Percentiles rank a stretch among this genome's conserved stretches.
These are phyloP conservation scores for Scedosporium aurantiacum DNA, from an alignment of 2,329 filamentous ascomycete species.

Conservation along the genomic window DNA sequence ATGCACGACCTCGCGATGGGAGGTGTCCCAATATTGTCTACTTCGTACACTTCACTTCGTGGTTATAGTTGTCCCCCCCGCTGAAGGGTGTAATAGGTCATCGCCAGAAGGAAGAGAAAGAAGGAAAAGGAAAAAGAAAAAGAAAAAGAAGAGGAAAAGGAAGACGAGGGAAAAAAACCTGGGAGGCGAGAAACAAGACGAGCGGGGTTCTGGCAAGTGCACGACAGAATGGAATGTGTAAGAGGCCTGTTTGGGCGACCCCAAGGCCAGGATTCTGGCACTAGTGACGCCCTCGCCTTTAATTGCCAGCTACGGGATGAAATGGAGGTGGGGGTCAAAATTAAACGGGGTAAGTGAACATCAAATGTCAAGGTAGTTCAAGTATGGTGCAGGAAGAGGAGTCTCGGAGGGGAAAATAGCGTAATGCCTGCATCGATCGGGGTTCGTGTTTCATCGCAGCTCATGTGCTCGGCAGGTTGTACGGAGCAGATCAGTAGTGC, in stretches of 20 bases:
- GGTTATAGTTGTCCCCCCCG: too few relatives aligned
- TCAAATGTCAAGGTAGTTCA: too few relatives aligned
- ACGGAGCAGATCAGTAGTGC: neutral
- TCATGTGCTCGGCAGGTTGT: neutral
- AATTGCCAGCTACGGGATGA: constrained; percentile 1
- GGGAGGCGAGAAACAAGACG: neutral
- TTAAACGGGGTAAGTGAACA: neutral
- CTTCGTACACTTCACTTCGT: too few relatives aligned
- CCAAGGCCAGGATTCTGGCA: neutral
- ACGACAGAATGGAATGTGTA: neutral
- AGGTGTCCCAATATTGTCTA: too few relatives aligned
- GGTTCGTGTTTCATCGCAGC: neutral
- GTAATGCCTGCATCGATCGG: neutral
- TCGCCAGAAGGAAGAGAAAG: too few relatives aligned
- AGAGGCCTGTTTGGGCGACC: neutral
- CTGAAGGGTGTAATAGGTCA: too few relatives aligned
- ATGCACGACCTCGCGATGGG: too few relatives aligned
- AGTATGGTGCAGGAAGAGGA: too few relatives aligned
- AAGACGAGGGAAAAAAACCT: neutral
- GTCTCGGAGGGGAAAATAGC: neutral
- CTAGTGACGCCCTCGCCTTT: neutral
- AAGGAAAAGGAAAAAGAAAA: too few relatives aligned
- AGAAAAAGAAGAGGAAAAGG: neutral
- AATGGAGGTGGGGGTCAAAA: neutral
- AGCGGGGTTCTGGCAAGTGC: neutral